Evolutionary conservation across 805 yeast genomes (phyloP), one percentile per base, ranked within the genome.

Genomic region (Starmerella tilneyi): DNA sequence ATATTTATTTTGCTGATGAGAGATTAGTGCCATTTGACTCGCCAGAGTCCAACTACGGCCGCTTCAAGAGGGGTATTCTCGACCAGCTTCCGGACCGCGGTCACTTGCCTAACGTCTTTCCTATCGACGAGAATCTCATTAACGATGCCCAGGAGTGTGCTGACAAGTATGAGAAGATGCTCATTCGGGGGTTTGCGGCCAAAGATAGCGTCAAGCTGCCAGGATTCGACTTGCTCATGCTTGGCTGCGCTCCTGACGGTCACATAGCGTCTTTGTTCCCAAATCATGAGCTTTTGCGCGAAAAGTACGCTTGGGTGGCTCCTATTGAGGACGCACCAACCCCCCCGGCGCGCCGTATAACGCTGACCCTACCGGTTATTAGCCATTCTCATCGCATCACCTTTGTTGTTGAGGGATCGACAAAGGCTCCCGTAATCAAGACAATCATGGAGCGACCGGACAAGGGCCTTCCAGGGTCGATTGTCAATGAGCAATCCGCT

Each of bases 221-320:
- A 48, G 79, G 84, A 76, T 89, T 92, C 66, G 97, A 92, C 63
- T 67, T 92, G 44, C 74, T 92, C 51, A 69, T 92, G 53, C 71
- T 92, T 48, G 98, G 98, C 21, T 89, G 97, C 70, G 98, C 98
- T 0, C 97, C 97, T 3, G 98, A 89, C 63, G 98, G 98, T 19
- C 98, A 89, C 63, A 84, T 85, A 59, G 95, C 96, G 43, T 85
- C 94, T n/a, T 73, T 89, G 45, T 89, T 89, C 70, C 98, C 98
- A 19, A 81, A 81, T 60, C 92, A 84, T 59, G 92, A 84, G 55
- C 81, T 83, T 45, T 69, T 89, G 53, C 74, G 96, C 59, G 98
- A 89, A 63, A 75, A 80, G 50, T 73, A 81, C 55, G 96, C 96
- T 1, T 89, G 97, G 96, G 88, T 88, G 52, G 82, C 84, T 21